Conservation (phyloP, 2,329 filamentous ascomycete species). For the Ramichloridium luteum region DNA sequence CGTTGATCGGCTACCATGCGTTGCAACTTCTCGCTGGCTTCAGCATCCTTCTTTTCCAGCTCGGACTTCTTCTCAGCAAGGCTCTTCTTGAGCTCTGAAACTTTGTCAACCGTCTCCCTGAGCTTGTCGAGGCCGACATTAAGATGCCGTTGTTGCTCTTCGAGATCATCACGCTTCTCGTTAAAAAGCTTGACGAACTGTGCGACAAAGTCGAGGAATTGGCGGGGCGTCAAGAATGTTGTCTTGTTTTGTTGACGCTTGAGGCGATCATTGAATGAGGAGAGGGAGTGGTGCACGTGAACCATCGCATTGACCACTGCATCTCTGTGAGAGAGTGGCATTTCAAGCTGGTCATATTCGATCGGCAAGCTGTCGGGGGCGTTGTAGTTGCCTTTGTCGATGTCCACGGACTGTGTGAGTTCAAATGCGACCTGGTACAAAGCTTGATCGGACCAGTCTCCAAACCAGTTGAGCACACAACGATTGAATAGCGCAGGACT, state of each 20-base stretch:
- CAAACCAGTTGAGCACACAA: constrained; percentile 99
- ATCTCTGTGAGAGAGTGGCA: constrained; percentile 84
- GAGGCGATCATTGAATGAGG: constrained; percentile 76
- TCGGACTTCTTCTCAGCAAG: constrained; percentile 90
- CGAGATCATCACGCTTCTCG: constrained; percentile 94
- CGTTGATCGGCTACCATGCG: constrained; percentile 94
- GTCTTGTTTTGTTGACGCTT: constrained; percentile 83
- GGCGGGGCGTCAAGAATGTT: constrained; percentile 87
- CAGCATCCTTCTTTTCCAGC: constrained; percentile 82
- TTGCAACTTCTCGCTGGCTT: constrained; percentile 94
- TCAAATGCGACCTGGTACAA: constrained; percentile 96
- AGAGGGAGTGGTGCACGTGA: constrained; percentile 91
- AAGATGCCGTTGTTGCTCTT: constrained; percentile 95
- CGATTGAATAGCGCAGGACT: constrained; percentile 98
- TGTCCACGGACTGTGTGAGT: constrained; percentile 87
- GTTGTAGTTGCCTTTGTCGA: constrained; percentile 74
- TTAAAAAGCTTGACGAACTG: constrained; percentile 97
- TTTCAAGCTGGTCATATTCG: constrained; percentile 70
- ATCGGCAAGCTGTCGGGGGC: constrained; percentile 88
- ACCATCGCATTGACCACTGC: constrained; percentile 97
- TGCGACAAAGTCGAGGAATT: constrained; percentile 95
- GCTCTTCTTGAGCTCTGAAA: constrained; percentile 79
- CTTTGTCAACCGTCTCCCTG: constrained; percentile 92
- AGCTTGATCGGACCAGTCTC: constrained; percentile 98
- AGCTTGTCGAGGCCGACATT: constrained; percentile 98